Evolutionary conservation across 2,329 filamentous ascomycete genomes (phyloP).

Genomic region (Exophiala xenobiotica): DNA sequence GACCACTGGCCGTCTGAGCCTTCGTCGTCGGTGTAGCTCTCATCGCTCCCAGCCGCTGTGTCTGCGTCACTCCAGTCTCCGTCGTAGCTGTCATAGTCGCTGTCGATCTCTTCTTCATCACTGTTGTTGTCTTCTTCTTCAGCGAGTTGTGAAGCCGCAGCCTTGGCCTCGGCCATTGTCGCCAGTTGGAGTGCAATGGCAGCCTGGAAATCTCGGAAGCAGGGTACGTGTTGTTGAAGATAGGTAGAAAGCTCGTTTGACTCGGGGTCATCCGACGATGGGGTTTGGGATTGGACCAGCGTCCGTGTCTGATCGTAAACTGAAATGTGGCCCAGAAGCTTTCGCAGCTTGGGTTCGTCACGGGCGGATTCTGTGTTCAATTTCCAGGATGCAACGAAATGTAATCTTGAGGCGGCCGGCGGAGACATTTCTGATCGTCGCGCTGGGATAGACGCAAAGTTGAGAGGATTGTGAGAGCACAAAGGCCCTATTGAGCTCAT

Average conservation of each 20-base stretch:
- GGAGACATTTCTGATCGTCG: constrained; percentile 4
- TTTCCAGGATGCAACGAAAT: constrained; percentile 24
- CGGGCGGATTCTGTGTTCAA: constrained; percentile 17
- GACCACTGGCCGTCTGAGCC: constrained; percentile 15
- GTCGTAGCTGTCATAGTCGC: constrained; percentile 17
- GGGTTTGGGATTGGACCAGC: not conserved
- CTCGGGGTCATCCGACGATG: not conserved
- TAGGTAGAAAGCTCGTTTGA: constrained; percentile 12
- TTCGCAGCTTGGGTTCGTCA: constrained; percentile 21
- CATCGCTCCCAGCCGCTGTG: constrained; percentile 19
- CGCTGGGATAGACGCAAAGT: constrained; percentile 11
- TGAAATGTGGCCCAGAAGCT: constrained; percentile 24
- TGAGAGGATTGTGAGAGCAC: constrained; percentile 16
- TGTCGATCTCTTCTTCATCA: constrained; percentile 6
- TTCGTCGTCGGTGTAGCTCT: constrained; percentile 24
- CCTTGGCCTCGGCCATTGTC: constrained; percentile 13
- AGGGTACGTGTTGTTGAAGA: constrained; percentile 18
- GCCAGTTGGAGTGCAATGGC: constrained; percentile 23
- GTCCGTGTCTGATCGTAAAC: constrained; percentile 19
- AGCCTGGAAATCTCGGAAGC: constrained; percentile 24
- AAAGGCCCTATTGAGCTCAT: constrained; percentile 11
- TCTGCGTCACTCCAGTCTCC: constrained; percentile 20
- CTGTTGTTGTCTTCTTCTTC: constrained; percentile 9
- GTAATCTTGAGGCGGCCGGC: constrained; percentile 14
- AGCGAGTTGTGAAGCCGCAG: not conserved